phyloP scores from a whole-genome alignment of 148 eudicot genomes.

The Heliosperma pusillum region DNA sequence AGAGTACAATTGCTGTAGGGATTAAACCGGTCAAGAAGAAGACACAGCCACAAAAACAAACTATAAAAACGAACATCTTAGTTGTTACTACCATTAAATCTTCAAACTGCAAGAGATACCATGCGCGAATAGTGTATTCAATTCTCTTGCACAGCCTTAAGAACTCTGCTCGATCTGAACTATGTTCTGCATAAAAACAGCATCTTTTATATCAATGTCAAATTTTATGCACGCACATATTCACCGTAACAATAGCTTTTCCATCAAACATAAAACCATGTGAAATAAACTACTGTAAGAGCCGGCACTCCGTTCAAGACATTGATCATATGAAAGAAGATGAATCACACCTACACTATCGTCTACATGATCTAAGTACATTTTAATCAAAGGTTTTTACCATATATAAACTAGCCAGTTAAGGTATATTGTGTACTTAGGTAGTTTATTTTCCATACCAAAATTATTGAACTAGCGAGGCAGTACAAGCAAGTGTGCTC shows the following conservation, averaged over 20 bases:
- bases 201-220: neutral
- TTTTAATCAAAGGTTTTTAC: neutral
- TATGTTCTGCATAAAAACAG: conserved; percentile 44
- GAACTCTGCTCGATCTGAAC: conserved; percentile 67
- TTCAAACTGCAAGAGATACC: conserved; percentile 90
- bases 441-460: too few relatives aligned
- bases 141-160: conserved; percentile 83
- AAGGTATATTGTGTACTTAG: too few relatives aligned
- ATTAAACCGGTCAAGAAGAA: conserved; percentile 19
- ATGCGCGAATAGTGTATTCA: conserved; percentile 86
- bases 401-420: too few relatives aligned
- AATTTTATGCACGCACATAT: neutral
- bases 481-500: neutral
- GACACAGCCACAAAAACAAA: neutral
- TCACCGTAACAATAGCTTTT: too few relatives aligned
- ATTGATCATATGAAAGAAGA: neutral
- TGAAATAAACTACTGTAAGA: too few relatives aligned
- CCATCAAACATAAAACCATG: too few relatives aligned
- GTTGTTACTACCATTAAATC: conserved; percentile 68
- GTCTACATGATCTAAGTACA: neutral
- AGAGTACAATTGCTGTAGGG: conserved; percentile 78
- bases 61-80: neutral
- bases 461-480: neutral
- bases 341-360: neutral
- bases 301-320: neutral